These are phyloP conservation scores for Echites panduratus DNA, from an alignment of 257 asterid species.

Conservation along the genomic window DNA sequence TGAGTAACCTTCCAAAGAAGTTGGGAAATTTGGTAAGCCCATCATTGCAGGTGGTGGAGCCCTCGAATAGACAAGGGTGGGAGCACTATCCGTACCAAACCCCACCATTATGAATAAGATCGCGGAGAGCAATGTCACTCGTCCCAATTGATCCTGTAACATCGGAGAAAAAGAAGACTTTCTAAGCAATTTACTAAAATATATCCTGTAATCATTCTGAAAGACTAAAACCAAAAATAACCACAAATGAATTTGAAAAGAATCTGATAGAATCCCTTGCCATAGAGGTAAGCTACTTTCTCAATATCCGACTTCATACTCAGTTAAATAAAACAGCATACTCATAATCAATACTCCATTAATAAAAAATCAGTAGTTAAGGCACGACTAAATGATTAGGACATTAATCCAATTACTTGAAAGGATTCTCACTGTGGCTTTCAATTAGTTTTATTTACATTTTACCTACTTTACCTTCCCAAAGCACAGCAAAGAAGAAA, in stretches of 20 bases:
- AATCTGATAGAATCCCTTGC: background rate
- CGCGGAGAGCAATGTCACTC: constrained; percentile 74
- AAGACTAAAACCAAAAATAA: background rate
- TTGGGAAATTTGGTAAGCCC: constrained; percentile 52
- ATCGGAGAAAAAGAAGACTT: constrained; percentile 34
- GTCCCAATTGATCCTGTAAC: constrained; percentile 92
- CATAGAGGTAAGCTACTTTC: constrained; percentile 1
- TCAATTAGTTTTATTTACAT: background rate
- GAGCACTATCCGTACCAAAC: constrained; percentile 78
- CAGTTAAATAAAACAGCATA: background rate
- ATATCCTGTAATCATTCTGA: background rate
- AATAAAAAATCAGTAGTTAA: background rate
- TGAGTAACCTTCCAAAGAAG: constrained; percentile 69
- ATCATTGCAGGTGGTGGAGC: constrained; percentile 68
- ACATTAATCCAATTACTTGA: background rate
- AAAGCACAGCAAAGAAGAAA: background rate
- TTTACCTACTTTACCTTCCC: background rate
- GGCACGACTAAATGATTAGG: background rate
- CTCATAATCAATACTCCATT: too few relatives aligned
- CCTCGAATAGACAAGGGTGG: constrained; percentile 76
- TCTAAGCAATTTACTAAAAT: constrained; percentile 37
- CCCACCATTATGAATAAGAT: constrained; percentile 79
- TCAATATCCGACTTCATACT: background rate
- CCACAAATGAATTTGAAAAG: background rate
- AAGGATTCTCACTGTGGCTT: background rate